Conservation (phyloP, 2,329 filamentous ascomycete species). For the Xylariaceae sp. region DNA sequence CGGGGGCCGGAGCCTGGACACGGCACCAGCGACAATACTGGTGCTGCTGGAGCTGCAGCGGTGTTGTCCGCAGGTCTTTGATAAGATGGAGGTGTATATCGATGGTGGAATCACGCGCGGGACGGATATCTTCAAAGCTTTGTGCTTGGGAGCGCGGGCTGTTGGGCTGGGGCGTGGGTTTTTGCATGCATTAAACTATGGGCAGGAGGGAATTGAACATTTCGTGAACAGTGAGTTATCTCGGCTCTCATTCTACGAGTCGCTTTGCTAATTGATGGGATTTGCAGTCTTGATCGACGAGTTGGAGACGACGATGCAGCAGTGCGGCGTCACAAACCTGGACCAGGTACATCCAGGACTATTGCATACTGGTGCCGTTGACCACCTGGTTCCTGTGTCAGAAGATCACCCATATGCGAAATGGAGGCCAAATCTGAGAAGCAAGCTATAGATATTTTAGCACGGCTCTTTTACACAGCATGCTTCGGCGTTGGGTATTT, state of each 20-base stretch:
- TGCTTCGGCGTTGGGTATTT: too few relatives aligned
- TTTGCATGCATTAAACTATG: slow-evolving; percentile 58
- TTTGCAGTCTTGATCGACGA: slow-evolving; percentile 51
- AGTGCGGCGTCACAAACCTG: slow-evolving; percentile 59
- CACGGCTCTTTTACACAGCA: too few relatives aligned
- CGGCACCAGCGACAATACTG: slow-evolving; percentile 49
- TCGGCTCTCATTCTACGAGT: too few relatives aligned
- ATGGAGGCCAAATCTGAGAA: slow-evolving; percentile 28
- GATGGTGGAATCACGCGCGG: slow-evolving; percentile 64
- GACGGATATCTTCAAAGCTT: slow-evolving; percentile 62
- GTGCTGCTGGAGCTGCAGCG: slow-evolving; percentile 56
- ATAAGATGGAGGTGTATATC: slow-evolving; percentile 56
- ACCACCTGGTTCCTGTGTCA: slow-evolving; percentile 39
- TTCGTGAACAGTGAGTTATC: slow-evolving; percentile 46
- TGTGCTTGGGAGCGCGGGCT: slow-evolving; percentile 60
- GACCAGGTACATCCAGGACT: slow-evolving; percentile 58
- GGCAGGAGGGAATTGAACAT: slow-evolving; percentile 51
- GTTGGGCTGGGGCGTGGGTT: slow-evolving; percentile 61
- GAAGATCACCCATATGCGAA: slow-evolving; percentile 42
- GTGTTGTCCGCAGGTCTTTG: slow-evolving; percentile 57
- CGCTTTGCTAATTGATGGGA: background rate
- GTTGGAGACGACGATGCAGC: slow-evolving; percentile 61
- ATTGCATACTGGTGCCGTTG: slow-evolving; percentile 50
- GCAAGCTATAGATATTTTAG: slow-evolving; percentile 19
- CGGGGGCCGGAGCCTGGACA: slow-evolving; percentile 56